Conservation (phyloP, 2,329 filamentous ascomycete species). For the Fusarium sp. region DNA sequence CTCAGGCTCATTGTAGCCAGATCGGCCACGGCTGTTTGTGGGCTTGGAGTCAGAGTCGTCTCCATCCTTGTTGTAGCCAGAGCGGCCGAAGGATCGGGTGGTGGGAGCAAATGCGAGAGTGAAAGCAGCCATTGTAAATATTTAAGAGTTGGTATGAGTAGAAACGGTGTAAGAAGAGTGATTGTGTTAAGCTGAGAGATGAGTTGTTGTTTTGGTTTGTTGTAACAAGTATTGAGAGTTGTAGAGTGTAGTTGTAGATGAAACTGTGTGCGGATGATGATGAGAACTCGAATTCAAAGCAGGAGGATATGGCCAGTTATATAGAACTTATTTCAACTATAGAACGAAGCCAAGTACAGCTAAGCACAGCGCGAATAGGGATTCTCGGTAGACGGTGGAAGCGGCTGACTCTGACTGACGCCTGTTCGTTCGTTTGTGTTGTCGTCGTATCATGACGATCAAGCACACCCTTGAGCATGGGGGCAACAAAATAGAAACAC, state of each 20-base stretch:
- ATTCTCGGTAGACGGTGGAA: conserved; percentile 25
- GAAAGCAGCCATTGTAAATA: conserved; percentile 49
- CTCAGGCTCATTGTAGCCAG: conserved; percentile 58
- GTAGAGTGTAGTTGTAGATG: conserved; percentile 18
- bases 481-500: conserved; percentile 44
- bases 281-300: conserved; percentile 16
- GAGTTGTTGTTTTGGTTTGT: conserved; percentile 10
- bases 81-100: conserved; percentile 44
- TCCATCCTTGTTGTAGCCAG: conserved; percentile 44
- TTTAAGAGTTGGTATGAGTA: not conserved
- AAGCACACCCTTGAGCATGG: conserved; percentile 20
- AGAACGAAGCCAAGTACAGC: conserved; percentile 7
- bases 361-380: conserved; percentile 11
- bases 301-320: conserved; percentile 30
- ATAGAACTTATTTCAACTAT: conserved; percentile 21
- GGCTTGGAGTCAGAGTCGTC: conserved; percentile 50
- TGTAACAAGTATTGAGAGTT: not conserved
- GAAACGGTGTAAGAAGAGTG: not conserved
- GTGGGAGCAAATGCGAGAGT: conserved; percentile 43
- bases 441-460: conserved; percentile 38
- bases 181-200: conserved; percentile 4
- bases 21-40: conserved; percentile 55
- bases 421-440: conserved; percentile 29
- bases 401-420: conserved; percentile 41
- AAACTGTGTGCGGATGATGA: conserved; percentile 25